A percentile compares a stretch with the other conserved stretches of the same genome.
phyloP scores from a whole-genome alignment of 2,329 filamentous ascomycete species.

The Dothistroma pini region DNA sequence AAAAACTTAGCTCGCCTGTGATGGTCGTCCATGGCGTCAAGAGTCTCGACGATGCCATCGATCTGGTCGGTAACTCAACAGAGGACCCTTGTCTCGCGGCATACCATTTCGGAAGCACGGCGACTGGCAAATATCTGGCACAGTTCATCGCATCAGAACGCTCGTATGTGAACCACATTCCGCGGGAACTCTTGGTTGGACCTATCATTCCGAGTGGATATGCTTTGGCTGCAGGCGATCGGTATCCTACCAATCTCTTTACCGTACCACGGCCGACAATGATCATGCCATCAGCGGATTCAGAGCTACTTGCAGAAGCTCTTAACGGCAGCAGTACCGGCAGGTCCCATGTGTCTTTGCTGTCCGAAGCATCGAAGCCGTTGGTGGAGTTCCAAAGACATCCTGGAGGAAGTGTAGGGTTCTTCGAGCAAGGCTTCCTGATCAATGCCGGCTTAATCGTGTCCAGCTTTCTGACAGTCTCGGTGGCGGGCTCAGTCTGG shows the following conservation, averaged over 20 bases:
- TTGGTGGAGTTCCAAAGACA: slow-evolving; percentile 34
- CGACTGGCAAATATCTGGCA: slow-evolving; percentile 56
- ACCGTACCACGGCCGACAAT: slow-evolving; percentile 45
- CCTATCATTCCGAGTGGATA: slow-evolving; percentile 37
- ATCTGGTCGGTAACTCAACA: slow-evolving; percentile 35
- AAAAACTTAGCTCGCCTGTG: slow-evolving; percentile 43
- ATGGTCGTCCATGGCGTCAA: slow-evolving; percentile 47
- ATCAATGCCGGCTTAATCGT: slow-evolving; percentile 37
- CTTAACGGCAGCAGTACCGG: slow-evolving; percentile 4
- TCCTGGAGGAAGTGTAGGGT: slow-evolving; percentile 36
- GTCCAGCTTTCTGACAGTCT: slow-evolving; percentile 21
- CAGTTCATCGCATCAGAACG: slow-evolving; percentile 53
- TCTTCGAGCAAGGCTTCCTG: slow-evolving; percentile 39
- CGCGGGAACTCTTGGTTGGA: slow-evolving; percentile 49
- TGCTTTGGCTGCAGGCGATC: slow-evolving; percentile 27
- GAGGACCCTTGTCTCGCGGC: slow-evolving; percentile 42
- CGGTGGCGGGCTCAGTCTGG: slow-evolving; percentile 18
- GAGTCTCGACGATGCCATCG: slow-evolving; percentile 55
- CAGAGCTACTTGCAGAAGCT: slow-evolving; percentile 6
- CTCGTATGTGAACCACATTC: slow-evolving; percentile 57
- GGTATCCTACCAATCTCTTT: slow-evolving; percentile 47
- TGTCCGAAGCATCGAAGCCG: slow-evolving; percentile 21
- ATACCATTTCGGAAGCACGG: slow-evolving; percentile 52
- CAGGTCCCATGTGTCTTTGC: slow-evolving; percentile 13
- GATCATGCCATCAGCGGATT: slow-evolving; percentile 16